These are phyloP conservation scores for Lotmaria passim DNA, from an alignment of 208 protist species.

Conservation along the genomic window DNA sequence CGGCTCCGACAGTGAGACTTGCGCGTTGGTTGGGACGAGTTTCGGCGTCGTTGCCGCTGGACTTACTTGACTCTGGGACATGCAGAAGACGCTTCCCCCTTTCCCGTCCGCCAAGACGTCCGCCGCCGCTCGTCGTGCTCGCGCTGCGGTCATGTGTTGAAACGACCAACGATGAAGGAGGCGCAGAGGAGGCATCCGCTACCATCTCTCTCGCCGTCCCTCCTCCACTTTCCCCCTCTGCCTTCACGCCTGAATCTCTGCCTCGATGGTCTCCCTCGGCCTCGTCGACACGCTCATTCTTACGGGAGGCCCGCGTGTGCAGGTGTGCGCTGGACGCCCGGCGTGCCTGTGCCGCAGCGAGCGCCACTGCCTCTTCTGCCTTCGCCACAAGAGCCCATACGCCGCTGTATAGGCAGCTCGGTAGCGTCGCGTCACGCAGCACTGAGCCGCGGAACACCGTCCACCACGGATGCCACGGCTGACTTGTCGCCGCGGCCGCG, in stretches of 20 bases:
- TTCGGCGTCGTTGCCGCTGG: neutral
- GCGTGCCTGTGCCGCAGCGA: slow-evolving; percentile 3
- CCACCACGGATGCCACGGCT: slow-evolving; percentile 51
- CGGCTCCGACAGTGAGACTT: no score
- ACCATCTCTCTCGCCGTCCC: no score
- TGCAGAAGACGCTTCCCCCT: neutral
- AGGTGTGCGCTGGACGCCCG: slow-evolving; percentile 1
- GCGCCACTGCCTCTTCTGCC: slow-evolving; percentile 34
- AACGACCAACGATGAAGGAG: neutral
- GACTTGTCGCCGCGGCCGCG: neutral
- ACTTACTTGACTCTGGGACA: neutral
- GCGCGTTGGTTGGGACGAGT: no score
- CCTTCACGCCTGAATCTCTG: neutral
- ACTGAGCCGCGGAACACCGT: slow-evolving; percentile 47
- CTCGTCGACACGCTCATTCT: no score
- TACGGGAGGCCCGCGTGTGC: neutral
- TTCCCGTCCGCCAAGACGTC: neutral
- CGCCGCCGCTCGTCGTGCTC: neutral
- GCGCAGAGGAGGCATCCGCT: no score
- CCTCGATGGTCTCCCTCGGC: neutral
- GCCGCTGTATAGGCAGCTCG: slow-evolving; percentile 43
- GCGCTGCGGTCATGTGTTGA: neutral
- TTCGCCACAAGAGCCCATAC: slow-evolving; percentile 46
- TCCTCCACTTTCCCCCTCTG: neutral
- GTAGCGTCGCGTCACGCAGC: slow-evolving; percentile 49